Percentiles rank a stretch among this genome's conserved stretches.
Evolutionary conservation across 225 moss, liverwort and hornwort genomes (phyloP).

Genomic region (Climacium dendroides): DNA sequence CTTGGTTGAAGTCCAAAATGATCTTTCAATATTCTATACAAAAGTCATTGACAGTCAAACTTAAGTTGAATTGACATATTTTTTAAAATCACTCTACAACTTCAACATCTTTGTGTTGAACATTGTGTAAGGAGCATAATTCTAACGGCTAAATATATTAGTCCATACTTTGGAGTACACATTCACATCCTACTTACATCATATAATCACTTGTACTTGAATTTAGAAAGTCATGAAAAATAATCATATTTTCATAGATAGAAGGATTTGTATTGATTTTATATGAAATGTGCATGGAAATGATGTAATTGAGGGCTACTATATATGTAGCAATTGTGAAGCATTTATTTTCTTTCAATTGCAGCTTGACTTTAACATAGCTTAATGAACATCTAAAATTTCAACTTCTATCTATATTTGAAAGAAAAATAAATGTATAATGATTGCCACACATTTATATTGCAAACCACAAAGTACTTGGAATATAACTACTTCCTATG

Average conservation of each 20-base stretch:
- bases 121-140: background rate
- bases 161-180: fast-evolving
- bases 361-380: fast-evolving
- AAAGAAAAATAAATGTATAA: background rate
- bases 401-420: background rate
- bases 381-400: background rate
- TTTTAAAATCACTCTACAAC: no score
- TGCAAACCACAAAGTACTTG: background rate
- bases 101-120: background rate
- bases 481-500: background rate
- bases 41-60: background rate
- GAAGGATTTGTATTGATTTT: background rate
- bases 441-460: background rate
- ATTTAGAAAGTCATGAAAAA: background rate
- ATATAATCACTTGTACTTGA: background rate
- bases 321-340: background rate
- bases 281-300: background rate
- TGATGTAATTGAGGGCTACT: background rate
- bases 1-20: background rate
- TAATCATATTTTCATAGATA: background rate
- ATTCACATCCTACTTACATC: background rate
- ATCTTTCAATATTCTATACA: background rate
- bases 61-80: background rate
- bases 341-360: background rate
- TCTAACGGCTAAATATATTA: background rate